Percentiles rank a stretch among this genome's conserved stretches.
Conservation (phyloP, 2,329 filamentous ascomycete species). For the Exophiala sp. region DNA sequence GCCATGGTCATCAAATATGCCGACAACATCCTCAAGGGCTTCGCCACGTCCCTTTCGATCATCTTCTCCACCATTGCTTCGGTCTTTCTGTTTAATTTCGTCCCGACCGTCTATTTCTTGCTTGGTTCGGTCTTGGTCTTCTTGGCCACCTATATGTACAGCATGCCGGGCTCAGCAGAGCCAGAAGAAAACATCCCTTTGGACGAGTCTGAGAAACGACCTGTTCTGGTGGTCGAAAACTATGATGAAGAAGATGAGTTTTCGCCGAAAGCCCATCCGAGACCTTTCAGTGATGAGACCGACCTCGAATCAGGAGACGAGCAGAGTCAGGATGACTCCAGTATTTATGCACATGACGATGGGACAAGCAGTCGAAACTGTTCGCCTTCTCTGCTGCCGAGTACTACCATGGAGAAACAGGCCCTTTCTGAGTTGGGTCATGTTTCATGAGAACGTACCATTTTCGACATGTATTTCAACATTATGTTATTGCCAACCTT, state of each 20-base stretch:
- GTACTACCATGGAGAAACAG: conserved; percentile 11
- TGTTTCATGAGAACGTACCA: conserved; percentile 2
- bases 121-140: conserved; percentile 73
- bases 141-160: conserved; percentile 79
- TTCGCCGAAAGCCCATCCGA: neutral
- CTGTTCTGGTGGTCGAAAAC: conserved; percentile 18
- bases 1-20: conserved; percentile 75
- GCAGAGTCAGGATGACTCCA: conserved; percentile 4
- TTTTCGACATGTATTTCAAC: too few species aligned
- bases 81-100: conserved; percentile 75
- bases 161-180: conserved; percentile 37
- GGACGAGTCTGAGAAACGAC: conserved; percentile 15
- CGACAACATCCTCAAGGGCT: conserved; percentile 88
- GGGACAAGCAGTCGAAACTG: conserved; percentile 19
- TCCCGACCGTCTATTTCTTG: conserved; percentile 57
- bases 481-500: too few species aligned
- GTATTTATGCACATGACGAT: conserved; percentile 16
- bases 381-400: conserved; percentile 18
- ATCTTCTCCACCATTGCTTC: conserved; percentile 79
- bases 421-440: conserved; percentile 17
- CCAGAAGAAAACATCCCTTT: conserved; percentile 7
- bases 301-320: conserved; percentile 31
- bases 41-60: conserved; percentile 87
- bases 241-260: conserved; percentile 10
- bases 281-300: conserved; percentile 20